These are phyloP conservation scores for Paxillus ammoniavirescens DNA, from an alignment of 768 basidiomycete species.

Conservation along the genomic window DNA sequence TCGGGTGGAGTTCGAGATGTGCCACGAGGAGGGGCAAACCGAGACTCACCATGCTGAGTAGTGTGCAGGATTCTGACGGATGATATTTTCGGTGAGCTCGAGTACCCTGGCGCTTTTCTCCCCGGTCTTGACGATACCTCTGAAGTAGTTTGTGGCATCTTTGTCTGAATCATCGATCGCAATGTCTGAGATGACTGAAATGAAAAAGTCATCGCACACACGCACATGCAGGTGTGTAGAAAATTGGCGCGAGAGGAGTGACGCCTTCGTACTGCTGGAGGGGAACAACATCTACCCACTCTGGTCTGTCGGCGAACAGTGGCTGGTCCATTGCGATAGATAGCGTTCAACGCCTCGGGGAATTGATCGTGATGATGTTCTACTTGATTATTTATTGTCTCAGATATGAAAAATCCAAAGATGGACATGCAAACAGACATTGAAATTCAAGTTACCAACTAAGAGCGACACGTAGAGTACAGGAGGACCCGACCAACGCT, in stretches of 20 bases:
- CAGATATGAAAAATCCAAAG: background rate
- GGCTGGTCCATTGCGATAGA: background rate
- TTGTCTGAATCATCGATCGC: conserved; percentile 55
- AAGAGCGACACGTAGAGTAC: conserved; percentile 23
- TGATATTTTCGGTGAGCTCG: conserved; percentile 84
- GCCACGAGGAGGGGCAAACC: background rate
- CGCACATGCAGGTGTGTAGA: conserved; percentile 88
- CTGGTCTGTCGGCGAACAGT: conserved; percentile 59
- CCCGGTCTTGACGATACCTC: conserved; percentile 71
- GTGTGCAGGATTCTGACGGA: conserved; percentile 91
- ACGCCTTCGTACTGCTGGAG: conserved; percentile 77
- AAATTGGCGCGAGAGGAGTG: conserved; percentile 85
- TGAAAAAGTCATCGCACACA: conserved; percentile 13
- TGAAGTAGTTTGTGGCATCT: conserved; percentile 91
- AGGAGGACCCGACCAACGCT: conserved; percentile 21
- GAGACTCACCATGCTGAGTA: conserved; percentile 87
- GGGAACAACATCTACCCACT: conserved; percentile 82
- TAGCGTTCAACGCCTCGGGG: too few species aligned
- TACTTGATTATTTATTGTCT: too few species aligned
- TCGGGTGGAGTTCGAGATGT: background rate
- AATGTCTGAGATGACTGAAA: conserved; percentile 6
- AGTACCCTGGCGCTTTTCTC: conserved; percentile 84
- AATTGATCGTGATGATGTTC: too few species aligned
- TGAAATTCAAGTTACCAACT: conserved; percentile 2
- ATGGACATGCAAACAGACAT: background rate